Evolutionary conservation across 139 green algal species (phyloP), one percentile per base, ranked within the genome.

Genomic region (Spirogloea muscicola): DNA sequence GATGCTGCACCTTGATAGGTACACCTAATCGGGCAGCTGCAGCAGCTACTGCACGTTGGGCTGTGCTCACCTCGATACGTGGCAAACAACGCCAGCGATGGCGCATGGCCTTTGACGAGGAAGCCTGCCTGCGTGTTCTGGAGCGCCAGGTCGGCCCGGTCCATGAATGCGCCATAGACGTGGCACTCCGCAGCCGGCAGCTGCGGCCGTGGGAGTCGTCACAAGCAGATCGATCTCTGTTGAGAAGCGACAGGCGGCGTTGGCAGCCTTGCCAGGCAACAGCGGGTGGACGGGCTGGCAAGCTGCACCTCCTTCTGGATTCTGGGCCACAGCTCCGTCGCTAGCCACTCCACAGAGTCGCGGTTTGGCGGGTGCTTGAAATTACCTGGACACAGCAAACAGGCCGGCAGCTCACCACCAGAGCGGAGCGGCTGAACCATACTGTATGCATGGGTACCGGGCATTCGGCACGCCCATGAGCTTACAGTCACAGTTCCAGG

Each of bases 351-450:
- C 13, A 84, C 83, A 1, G 73, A 74, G 68, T 91, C 87, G 25
- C 81, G 25, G 59, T 91, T 91, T 18, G 87, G 87, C 18, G 82
- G 41, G 68, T 91, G 87, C 33, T 64, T 34, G 69, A 85, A 90
- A n/a, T 27, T 68, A 39, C 59, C 84, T 89, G 33, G n/a, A n/a
- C n/a, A n/a, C n/a, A n/a, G n/a, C n/a, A n/a, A n/a, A n/a, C n/a
- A n/a, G n/a, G n/a, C n/a, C n/a, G n/a, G n/a, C n/a, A n/a, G n/a
- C n/a, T n/a, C n/a, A n/a, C n/a, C n/a, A n/a, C n/a, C n/a, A n/a
- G n/a, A n/a, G n/a, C n/a, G n/a, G n/a, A n/a, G n/a, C n/a, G n/a
- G n/a, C n/a, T n/a, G n/a, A n/a, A n/a, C n/a, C n/a, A n/a, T n/a
- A n/a, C n/a, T n/a, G n/a, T n/a, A n/a, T n/a, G n/a, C n/a, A n/a